Conservation (phyloP, 2,329 filamentous ascomycete species). For the Endothia cerciana region DNA sequence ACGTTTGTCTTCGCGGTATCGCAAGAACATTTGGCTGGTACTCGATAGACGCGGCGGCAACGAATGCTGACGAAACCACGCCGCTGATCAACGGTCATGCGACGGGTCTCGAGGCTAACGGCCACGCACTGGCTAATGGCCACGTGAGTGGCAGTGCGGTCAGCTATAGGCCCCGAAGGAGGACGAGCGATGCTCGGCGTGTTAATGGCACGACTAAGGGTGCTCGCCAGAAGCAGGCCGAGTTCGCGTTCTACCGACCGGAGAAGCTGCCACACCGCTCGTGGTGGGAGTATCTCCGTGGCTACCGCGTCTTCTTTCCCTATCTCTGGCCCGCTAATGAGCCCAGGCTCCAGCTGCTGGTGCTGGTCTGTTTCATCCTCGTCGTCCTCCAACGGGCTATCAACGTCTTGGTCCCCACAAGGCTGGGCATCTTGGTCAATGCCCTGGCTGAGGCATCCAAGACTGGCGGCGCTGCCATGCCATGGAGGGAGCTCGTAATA, state of each 20-base stretch:
- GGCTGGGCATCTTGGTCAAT: conserved; percentile 80
- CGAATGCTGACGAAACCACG: conserved; percentile 58
- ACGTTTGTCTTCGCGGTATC: conserved; percentile 50
- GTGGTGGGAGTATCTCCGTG: conserved; percentile 95
- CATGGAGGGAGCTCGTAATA: conserved; percentile 74
- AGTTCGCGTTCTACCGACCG: conserved; percentile 83
- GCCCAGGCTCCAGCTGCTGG: conserved; percentile 71
- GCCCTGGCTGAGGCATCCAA: conserved; percentile 61
- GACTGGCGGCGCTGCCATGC: conserved; percentile 53
- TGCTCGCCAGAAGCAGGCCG: conserved; percentile 50
- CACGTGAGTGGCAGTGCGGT: conserved; percentile 37
- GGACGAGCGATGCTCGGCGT: conserved; percentile 32
- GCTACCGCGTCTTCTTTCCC: conserved; percentile 92
- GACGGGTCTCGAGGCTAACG: conserved; percentile 37
- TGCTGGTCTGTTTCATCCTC: conserved; percentile 80
- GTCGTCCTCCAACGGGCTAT: conserved; percentile 80
- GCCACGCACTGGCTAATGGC: conserved; percentile 29
- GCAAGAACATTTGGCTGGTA: conserved; percentile 38
- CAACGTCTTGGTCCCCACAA: conserved; percentile 83
- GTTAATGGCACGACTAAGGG: conserved; percentile 44
- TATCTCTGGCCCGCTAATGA: conserved; percentile 95
- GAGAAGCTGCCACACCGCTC: conserved; percentile 83
- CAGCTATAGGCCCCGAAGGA: conserved; percentile 34
- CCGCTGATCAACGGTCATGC: conserved; percentile 61
- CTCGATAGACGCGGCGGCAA: conserved; percentile 18